Base-by-base conservation (phyloP, 305 asterid species). In the Salvia sclarea region DNA sequence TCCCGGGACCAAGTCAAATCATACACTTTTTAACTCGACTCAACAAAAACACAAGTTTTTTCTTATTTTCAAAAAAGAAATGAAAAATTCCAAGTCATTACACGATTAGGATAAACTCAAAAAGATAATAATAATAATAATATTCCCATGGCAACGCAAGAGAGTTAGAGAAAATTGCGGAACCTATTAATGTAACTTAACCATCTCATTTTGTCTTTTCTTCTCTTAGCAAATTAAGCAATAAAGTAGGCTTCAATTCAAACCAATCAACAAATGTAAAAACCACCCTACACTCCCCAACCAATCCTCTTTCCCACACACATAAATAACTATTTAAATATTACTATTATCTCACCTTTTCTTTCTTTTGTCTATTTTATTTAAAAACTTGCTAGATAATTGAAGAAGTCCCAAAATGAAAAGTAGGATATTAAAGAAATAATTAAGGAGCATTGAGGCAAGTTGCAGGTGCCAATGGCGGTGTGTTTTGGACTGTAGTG, bases 401-500 rank as follows among this genome's bases (percentile, higher is more conserved):
- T 53, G 9, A 22, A 52, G 8, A 31, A 3, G 33, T 21, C 1
- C 31, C 0, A 11, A 24, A 31, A 11, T 31, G 37, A 31, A 4
- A 31, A 31, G 7, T 31, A 31, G 4, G 37, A 11, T 4, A 70
- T 25, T 53, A 70, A 57, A 41, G 25, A 67, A 75, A 21, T 72
- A 37, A 80, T 53, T 73, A 68, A 72, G 75, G 81, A 68, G 81
- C 88, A 83, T 75, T 86, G 64, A 74, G 70, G 80, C 80, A 77
- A 79, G 64, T 75, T 71, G 75, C 81, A 78, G 86, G 82, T 69
- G 81, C 72, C 78, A 67, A 79, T 81, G 84, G 85, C 84, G 83
- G 86, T 82, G 89, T 66, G 67, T 74, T 88, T 79, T 84, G 89
- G 81, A 80, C 80, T 75, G 28, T 75, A 61, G 75, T 75, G 71